Conservation (phyloP, 1,284 basidiomycete species). For the Xerocomus amazonicus region DNA sequence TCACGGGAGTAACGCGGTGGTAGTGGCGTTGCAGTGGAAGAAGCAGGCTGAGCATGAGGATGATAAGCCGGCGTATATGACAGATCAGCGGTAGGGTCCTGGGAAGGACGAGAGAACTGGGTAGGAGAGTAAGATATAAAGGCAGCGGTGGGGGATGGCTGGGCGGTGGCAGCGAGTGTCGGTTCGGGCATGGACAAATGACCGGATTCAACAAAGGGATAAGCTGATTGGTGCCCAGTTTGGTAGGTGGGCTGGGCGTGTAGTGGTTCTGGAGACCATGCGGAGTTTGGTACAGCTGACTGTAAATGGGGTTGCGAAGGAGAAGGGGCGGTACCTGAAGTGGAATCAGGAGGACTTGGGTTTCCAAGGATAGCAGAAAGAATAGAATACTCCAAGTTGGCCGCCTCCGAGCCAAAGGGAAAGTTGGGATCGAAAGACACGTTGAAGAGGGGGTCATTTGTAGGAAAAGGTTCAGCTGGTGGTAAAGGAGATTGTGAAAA, state of each 20-base stretch:
- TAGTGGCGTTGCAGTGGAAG: constrained; percentile 37
- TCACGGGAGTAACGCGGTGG: constrained; percentile 51
- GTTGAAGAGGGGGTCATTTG: constrained; percentile 59
- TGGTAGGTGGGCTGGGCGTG: constrained; percentile 32
- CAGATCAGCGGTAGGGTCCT: constrained; percentile 33
- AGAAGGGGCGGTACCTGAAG: constrained; percentile 41
- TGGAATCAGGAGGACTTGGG: constrained; percentile 58
- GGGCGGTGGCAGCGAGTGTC: constrained; percentile 28
- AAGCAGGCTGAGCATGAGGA: constrained; percentile 24
- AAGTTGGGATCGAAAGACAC: constrained; percentile 61
- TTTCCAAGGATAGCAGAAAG: constrained; percentile 87
- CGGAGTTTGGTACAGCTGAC: constrained; percentile 39
- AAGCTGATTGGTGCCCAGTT: constrained; percentile 6
- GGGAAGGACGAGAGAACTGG: constrained; percentile 47
- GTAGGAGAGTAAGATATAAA: constrained; percentile 34
- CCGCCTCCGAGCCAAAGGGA: constrained; percentile 80
- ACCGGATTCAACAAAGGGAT: constrained; percentile 31
- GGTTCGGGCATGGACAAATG: constrained; percentile 43
- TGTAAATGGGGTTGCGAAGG: constrained; percentile 38
- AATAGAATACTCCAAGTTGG: constrained; percentile 90
- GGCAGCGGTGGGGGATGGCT: constrained; percentile 33
- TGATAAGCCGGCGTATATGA: constrained; percentile 31
- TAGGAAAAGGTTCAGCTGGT: constrained; percentile 47
- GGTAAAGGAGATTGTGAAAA: not conserved
- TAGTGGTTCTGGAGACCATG: constrained; percentile 42